These are phyloP conservation scores for Blastocrithidia nonstop DNA, from an alignment of 208 protist species.

Conservation along the genomic window DNA sequence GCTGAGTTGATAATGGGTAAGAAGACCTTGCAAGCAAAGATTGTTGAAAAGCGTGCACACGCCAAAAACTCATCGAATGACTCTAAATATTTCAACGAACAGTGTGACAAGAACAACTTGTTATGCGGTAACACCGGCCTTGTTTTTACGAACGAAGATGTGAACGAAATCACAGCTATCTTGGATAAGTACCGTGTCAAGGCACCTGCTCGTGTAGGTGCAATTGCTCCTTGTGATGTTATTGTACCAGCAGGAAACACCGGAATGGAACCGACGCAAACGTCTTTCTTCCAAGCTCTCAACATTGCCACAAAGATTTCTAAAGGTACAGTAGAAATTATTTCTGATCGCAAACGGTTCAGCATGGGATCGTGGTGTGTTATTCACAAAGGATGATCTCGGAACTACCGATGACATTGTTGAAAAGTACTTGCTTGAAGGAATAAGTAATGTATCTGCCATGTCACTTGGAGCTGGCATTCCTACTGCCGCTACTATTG, in stretches of 20 bases:
- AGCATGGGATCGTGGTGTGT: conserved; percentile 93
- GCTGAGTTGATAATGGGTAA: conserved; percentile 97
- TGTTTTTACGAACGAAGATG: conserved; percentile 96
- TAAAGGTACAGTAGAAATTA: conserved; percentile 98
- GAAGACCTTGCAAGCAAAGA: conserved; percentile 96
- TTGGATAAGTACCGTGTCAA: conserved; percentile 84
- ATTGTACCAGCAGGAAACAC: conserved; percentile 92
- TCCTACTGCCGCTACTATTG: conserved; percentile 90
- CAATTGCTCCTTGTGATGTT: conserved; percentile 94
- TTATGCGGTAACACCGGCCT: conserved; percentile 95
- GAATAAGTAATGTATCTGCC: conserved; percentile 86
- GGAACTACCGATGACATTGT: conserved; percentile 90
- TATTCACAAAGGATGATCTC: conserved; percentile 91
- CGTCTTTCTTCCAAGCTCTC: conserved; percentile 98
- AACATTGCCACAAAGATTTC: conserved; percentile 99
- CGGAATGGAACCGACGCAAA: conserved; percentile 96
- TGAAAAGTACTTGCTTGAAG: conserved; percentile 70
- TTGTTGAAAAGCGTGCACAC: conserved; percentile 68
- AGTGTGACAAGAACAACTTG: conserved; percentile 34
- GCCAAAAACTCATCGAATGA: conserved; percentile 19
- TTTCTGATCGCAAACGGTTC: conserved; percentile 90
- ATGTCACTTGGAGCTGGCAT: conserved; percentile 92
- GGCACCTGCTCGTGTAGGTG: conserved; percentile 93
- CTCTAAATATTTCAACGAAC: conserved; percentile 42
- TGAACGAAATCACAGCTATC: conserved; percentile 71